A percentile compares a stretch with the other conserved stretches of the same genome.
Evolutionary conservation across 352 stramenopile genomes (phyloP).

Genomic region (Globisporangium yorkense): DNA sequence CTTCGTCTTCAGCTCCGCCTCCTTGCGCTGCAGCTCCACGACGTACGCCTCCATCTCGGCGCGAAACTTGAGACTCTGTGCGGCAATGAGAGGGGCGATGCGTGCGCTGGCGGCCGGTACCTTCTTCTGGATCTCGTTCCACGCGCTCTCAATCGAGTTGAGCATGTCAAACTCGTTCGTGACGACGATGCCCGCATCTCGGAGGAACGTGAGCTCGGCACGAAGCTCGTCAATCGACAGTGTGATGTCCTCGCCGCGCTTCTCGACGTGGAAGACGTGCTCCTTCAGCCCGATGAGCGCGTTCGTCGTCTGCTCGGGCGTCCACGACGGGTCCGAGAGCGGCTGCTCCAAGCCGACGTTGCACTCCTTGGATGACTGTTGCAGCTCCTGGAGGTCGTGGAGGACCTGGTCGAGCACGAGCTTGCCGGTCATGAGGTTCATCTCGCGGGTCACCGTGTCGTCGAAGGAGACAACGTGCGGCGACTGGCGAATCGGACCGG

Average conservation of each 20-base stretch:
- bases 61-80: conserved; percentile 57
- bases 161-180: conserved; percentile 54
- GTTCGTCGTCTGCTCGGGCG: conserved; percentile 49
- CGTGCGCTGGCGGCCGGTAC: conserved; percentile 56
- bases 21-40: conserved; percentile 60
- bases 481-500: conserved; percentile 86
- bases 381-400: conserved; percentile 55
- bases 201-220: conserved; percentile 60
- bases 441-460: conserved; percentile 69
- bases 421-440: conserved; percentile 81
- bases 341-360: conserved; percentile 65
- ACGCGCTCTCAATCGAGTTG: conserved; percentile 42
- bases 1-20: conserved; percentile 42
- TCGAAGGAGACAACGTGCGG: conserved; percentile 84
- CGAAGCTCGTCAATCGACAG: conserved; percentile 61
- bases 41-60: conserved; percentile 83
- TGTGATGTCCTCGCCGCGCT: conserved; percentile 54
- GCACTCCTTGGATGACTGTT: conserved; percentile 61
- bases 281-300: conserved; percentile 71
- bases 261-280: conserved; percentile 76
- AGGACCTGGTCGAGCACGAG: conserved; percentile 67
- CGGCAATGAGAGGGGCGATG: conserved; percentile 57
- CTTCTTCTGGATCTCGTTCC: conserved; percentile 57
- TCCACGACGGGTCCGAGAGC: conserved; percentile 50
- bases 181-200: conserved; percentile 48